These are phyloP conservation scores for Aspergillus cejpii DNA, from an alignment of 2,329 filamentous ascomycete species.

Conservation along the genomic window DNA sequence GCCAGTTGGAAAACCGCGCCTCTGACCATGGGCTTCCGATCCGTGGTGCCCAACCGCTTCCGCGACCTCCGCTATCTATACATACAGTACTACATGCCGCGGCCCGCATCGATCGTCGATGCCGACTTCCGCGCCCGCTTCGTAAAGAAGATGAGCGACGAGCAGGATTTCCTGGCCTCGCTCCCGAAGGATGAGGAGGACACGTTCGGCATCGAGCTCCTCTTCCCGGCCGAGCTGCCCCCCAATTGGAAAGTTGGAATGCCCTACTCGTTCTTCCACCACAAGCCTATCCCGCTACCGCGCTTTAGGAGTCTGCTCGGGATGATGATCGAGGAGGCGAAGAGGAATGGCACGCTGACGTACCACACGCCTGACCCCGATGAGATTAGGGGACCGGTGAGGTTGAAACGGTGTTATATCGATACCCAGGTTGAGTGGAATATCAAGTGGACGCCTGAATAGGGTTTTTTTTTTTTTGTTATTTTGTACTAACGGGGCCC, in stretches of 20 bases:
- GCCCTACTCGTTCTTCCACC: background rate
- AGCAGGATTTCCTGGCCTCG: conserved; percentile 15
- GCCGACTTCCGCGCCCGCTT: conserved; percentile 36
- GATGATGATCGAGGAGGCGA: conserved; percentile 15
- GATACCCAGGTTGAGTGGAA: background rate
- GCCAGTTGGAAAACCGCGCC: conserved; percentile 4
- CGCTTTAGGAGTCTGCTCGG: conserved; percentile 17
- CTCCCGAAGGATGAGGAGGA: conserved; percentile 8
- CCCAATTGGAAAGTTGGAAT: too few species aligned
- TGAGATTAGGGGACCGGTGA: background rate
- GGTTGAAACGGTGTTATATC: background rate
- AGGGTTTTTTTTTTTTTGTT: too few species aligned
- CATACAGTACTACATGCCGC: conserved; percentile 15
- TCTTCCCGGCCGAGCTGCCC: too few species aligned
- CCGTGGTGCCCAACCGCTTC: conserved; percentile 6
- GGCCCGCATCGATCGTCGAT: conserved; percentile 27
- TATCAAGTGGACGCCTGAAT: background rate
- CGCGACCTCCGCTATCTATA: conserved; percentile 13
- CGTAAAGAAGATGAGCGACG: conserved; percentile 25
- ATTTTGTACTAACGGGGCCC: too few species aligned
- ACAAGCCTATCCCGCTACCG: conserved; percentile 10
- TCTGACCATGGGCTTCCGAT: conserved; percentile 14
- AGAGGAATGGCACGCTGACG: background rate
- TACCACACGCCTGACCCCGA: background rate
- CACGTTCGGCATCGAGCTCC: background rate